Conservation (phyloP, 2,329 filamentous ascomycete genomes). For the Fusarium sp. region DNA sequence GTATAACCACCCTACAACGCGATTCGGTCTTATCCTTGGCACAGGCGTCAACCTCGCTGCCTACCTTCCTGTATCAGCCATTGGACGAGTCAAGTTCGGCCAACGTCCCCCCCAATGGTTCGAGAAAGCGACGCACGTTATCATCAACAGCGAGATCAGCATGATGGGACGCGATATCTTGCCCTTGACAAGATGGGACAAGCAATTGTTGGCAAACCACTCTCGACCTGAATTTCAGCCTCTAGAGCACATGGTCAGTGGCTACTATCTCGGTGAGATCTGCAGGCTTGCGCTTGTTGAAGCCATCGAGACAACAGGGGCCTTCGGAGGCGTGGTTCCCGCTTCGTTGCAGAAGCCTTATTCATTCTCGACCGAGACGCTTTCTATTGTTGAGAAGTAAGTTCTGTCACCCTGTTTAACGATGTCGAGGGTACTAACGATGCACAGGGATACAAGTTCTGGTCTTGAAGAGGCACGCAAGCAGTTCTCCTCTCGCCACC, state of each 20-base stretch:
- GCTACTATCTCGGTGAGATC: constrained; percentile 75
- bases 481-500: constrained; percentile 63
- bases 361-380: constrained; percentile 69
- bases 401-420: constrained; percentile 38
- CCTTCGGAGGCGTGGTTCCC: constrained; percentile 68
- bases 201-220: constrained; percentile 62
- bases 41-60: constrained; percentile 75
- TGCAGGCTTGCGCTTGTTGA: constrained; percentile 68
- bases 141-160: constrained; percentile 74
- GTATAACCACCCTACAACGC: constrained; percentile 67
- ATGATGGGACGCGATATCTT: constrained; percentile 72
- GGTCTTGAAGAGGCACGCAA: constrained; percentile 57
- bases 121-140: constrained; percentile 68
- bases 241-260: constrained; percentile 70
- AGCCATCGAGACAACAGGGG: constrained; percentile 63
- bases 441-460: constrained; percentile 57
- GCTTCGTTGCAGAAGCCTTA: constrained; percentile 64
- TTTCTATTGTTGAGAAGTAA: constrained; percentile 68
- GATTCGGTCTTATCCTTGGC: constrained; percentile 73
- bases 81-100: constrained; percentile 68
- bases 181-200: constrained; percentile 71
- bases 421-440: constrained; percentile 35
- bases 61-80: constrained; percentile 68
- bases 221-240: constrained; percentile 70
- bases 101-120: constrained; percentile 66